Base-by-base conservation (phyloP, 306 rosid species). In the Purshia tridentata region DNA sequence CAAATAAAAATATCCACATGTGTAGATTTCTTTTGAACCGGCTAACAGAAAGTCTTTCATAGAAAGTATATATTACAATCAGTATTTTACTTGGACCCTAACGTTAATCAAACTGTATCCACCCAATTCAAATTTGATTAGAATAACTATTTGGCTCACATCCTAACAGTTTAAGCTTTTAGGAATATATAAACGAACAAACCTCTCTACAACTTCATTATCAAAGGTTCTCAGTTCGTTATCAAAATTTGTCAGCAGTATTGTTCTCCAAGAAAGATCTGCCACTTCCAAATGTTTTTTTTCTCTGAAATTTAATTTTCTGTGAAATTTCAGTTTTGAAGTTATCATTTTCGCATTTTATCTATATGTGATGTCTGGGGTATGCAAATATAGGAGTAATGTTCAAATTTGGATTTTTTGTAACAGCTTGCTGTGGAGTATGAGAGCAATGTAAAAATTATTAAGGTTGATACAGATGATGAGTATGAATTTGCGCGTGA, bases 361-460 rank as follows among this genome's bases (percentile, higher is more conserved):
- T 48, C 18, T 5, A 9, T 12, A 19, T 1, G 15, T 44, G 53
- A 55, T 67, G 57, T 71, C 62, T 59, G 51, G 56, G 14, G 65
- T 16, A n/a, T 49, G 60, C 9, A 55, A 77, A 67, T 60, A 44
- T 63, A 48, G 67, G 75, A 81, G 40, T 74, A 72, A 77, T 57
- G 29, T 51, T 55, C 19, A 48, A 56, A 15, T 52, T 46, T 56
- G 54, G 23, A 59, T 66, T 77, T 77, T 72, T 41, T 49, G 3
- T 48, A 6, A 57, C 92, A 93, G 98, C 98, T 93, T 65, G 94
- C 97, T n/a, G 96, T 93, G 37, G 96, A 93, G 84, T 91, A 91
- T 20, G 86, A 88, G 68, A 58, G 64, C 61, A 89, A 84, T 57
- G 92, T 86, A 10, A 40, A 81, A 67, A 81, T 94, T 75, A 77